These are phyloP conservation scores for Fomitopsis palustris DNA, from an alignment of 1,284 basidiomycete genomes.

Conservation along the genomic window DNA sequence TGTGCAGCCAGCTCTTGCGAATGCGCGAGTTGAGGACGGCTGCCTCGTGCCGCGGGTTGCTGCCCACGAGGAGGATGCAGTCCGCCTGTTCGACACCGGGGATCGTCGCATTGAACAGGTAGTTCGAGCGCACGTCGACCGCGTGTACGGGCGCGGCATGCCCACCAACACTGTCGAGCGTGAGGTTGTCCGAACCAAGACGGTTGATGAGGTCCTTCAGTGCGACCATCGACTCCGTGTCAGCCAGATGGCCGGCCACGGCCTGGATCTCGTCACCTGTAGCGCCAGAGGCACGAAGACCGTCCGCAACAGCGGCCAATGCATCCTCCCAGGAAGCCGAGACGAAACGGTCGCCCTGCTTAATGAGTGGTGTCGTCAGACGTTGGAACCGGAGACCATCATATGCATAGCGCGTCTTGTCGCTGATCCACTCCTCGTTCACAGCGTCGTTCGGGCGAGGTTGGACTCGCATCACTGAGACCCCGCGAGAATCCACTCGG, in stretches of 20 bases:
- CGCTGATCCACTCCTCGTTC: slow-evolving; percentile 99
- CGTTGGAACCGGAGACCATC: slow-evolving; percentile 97
- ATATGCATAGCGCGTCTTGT: slow-evolving; percentile 97
- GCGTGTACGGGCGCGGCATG: slow-evolving; percentile 70
- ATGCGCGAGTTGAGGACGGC: slow-evolving; percentile 97
- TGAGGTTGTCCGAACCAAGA: slow-evolving; percentile 93
- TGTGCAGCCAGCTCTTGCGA: slow-evolving; percentile 91
- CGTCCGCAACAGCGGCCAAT: slow-evolving; percentile 75
- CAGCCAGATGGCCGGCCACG: slow-evolving; percentile 89
- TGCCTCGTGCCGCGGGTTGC: slow-evolving; percentile 97
- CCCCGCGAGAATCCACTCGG: slow-evolving; percentile 92
- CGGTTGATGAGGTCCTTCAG: slow-evolving; percentile 94
- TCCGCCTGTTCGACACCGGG: slow-evolving; percentile 92
- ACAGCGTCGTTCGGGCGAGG: slow-evolving; percentile 97
- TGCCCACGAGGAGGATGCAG: slow-evolving; percentile 91
- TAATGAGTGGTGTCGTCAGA: slow-evolving; percentile 88
- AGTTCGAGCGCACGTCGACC: slow-evolving; percentile 93
- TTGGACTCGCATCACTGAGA: slow-evolving; percentile 96
- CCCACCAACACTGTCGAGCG: slow-evolving; percentile 76
- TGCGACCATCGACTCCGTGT: slow-evolving; percentile 91
- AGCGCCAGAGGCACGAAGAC: slow-evolving; percentile 79
- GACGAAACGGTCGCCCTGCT: slow-evolving; percentile 91
- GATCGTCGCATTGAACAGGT: slow-evolving; percentile 96
- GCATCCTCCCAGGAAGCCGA: slow-evolving; percentile 94
- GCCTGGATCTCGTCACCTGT: slow-evolving; percentile 96